Evolutionary conservation across 164 flowering plant species (phyloP), one percentile per base, ranked within the genome.

Genomic region (Litsea cubeba): DNA sequence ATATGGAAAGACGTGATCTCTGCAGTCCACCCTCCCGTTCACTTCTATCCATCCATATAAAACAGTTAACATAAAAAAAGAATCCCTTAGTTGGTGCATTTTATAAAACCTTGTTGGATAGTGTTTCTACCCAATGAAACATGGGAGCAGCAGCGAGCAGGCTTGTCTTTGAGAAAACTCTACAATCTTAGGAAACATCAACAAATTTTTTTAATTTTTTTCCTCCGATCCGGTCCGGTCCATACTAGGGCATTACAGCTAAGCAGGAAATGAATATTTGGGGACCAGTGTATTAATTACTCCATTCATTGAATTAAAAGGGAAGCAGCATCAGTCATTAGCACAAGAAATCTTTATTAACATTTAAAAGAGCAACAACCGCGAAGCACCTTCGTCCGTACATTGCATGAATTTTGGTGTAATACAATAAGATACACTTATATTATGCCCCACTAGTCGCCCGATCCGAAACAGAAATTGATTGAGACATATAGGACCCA

Each of bases 201-300:
- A 23, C 50, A 15, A 49, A 66, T 25, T 70, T 77, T 50, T 70
- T 54, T 26, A 12, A 49, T 25, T 50, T 60, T 60, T 65, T 3
- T 22, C 62, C 62, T 51, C 74, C 78, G 54, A 64, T 35, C 46
- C 18, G 80, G 90, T 84, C 82, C 68, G 69, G 76, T 72, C 65
- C 65, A 60, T 24, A 14, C 0, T n/a, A 17, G 62, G 71, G 71
- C 77, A 78, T 51, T 30, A 74, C 80, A 78, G 80, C 74, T 78
- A 74, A 8, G 46, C 46, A 40, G 70, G 50, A 54, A 62, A 70
- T 66, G 76, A 78, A 74, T 78, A 74, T 74, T 54, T 79, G 12
- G 81, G 81, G 73, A 76, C 22, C 58, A 3, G 63, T 71, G 35
- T 22, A 8, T 15, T n/a, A n/a, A n/a, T 25, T 68, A 46, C 6